These are phyloP conservation scores for Dactylonectria macrodidyma DNA, from an alignment of 2,329 filamentous ascomycete genomes.

Conservation along the genomic window DNA sequence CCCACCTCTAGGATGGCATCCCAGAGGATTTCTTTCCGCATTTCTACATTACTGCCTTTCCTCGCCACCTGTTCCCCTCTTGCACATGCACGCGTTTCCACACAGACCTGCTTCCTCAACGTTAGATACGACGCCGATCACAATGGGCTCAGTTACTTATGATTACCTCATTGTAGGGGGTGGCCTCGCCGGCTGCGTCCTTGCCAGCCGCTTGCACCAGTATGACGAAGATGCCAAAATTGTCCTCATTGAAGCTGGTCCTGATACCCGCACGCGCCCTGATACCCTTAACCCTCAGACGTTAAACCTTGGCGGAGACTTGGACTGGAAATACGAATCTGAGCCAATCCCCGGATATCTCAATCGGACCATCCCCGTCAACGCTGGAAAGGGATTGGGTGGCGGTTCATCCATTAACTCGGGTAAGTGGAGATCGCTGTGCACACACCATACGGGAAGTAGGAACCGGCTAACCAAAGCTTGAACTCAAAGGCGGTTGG, in stretches of 20 bases:
- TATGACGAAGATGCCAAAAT: slow-evolving; percentile 46
- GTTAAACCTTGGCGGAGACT: slow-evolving; percentile 48
- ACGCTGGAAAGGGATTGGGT: slow-evolving; percentile 55
- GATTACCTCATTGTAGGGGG: slow-evolving; percentile 53
- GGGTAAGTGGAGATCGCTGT: background rate
- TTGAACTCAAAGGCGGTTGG: slow-evolving; percentile 51
- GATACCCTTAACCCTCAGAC: slow-evolving; percentile 40
- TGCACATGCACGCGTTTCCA: background rate
- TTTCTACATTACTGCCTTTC: slow-evolving; percentile 10
- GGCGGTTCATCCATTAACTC: slow-evolving; percentile 29
- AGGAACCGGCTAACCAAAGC: background rate
- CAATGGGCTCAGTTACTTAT: slow-evolving; percentile 25
- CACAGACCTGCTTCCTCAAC: slow-evolving; percentile 24
- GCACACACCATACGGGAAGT: background rate
- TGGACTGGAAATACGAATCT: slow-evolving; percentile 55
- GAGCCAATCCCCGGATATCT: slow-evolving; percentile 48
- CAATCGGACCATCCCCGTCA: slow-evolving; percentile 44
- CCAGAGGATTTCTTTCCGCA: background rate
- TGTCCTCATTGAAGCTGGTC: slow-evolving; percentile 57
- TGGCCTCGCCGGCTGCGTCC: slow-evolving; percentile 52
- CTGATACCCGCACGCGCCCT: slow-evolving; percentile 40
- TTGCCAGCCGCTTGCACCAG: slow-evolving; percentile 50
- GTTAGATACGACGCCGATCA: background rate
- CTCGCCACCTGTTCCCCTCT: background rate
- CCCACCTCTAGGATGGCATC: background rate